Evolutionary conservation across 176 grass and related monocot species (phyloP), one percentile per base, ranked within the genome.

Genomic region (Musa troglodytarum): DNA sequence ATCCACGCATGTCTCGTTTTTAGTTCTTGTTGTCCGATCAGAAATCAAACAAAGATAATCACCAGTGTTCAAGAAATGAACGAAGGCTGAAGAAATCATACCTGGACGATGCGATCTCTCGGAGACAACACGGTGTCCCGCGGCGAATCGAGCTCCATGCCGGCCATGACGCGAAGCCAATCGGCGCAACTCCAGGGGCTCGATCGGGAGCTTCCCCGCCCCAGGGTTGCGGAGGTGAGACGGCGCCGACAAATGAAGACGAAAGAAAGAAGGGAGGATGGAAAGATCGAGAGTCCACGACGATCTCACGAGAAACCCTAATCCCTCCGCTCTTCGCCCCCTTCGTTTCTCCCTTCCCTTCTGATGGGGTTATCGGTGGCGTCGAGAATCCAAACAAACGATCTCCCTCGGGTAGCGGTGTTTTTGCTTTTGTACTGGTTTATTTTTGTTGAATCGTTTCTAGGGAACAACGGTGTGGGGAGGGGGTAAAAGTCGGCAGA

Each of bases 81-180:
- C 19, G 16, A 65, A 6, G 52, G 2, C 10, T 21, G n/a, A 52
- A 3, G 20, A 0, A 49, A 53, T 21, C 70, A 50, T 50, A 82
- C 90, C 87, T 93, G 77, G 49, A 85, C 71, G 77, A 93, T 73
- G 16, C 81, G 83, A 76, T 88, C 75, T 25, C 75, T 43, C 3
- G 49, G 49, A 11, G 75, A 65, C 75, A 53, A 16, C 70, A 43
- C 16, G 16, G 29, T 66, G 59, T 53, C 84, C 51, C 75, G 11
- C 26, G 63, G 81, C 75, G 65, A 43, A 54, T 73, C 69, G 58
- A 80, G 34, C 49, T 80, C 78, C 77, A 94, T 98, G 67, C 90
- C 96, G 50, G 91, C 86, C 91, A 95, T 94, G 85, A 90, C 84
- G 51, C 91, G 86, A 84, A 99, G 85, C 96, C 95, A 96, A 78